Evolutionary conservation across 306 rosid species (phyloP).

Genomic region (Alnus glutinosa): DNA sequence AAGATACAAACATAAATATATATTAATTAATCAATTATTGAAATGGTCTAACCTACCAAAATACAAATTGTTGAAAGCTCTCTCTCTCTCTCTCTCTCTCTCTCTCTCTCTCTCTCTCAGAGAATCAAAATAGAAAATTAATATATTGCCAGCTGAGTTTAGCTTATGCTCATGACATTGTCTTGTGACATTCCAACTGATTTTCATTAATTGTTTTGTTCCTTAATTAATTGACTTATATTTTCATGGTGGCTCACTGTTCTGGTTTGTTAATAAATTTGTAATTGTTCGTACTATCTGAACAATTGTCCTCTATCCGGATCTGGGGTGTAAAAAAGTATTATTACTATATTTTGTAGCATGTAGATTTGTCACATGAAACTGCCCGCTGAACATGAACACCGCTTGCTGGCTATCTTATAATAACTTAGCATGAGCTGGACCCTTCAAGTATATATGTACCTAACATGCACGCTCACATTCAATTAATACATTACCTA

Average conservation of each 20-base stretch:
- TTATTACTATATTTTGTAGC: neutral
- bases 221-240: neutral
- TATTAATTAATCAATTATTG: neutral
- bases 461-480: constrained; percentile 15
- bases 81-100: constrained; percentile 7
- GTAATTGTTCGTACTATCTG: too few relatives aligned
- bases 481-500: neutral
- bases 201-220: constrained; percentile 7
- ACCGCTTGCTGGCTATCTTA: neutral
- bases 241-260: neutral
- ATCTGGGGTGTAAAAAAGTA: neutral
- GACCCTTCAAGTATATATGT: constrained; percentile 25
- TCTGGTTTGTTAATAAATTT: too few relatives aligned
- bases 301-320: neutral
- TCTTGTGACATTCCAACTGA: constrained; percentile 32
- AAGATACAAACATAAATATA: neutral
- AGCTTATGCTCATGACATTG: constrained; percentile 10
- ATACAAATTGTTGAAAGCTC: constrained; percentile 33
- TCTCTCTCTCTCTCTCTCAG: neutral
- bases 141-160: constrained; percentile 2
- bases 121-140: constrained; percentile 12
- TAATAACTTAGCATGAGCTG: constrained; percentile 38
- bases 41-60: neutral
- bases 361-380: neutral
- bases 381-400: neutral